Conservation (phyloP, 2,329 filamentous ascomycete species). For the Colletotrichum musae region DNA sequence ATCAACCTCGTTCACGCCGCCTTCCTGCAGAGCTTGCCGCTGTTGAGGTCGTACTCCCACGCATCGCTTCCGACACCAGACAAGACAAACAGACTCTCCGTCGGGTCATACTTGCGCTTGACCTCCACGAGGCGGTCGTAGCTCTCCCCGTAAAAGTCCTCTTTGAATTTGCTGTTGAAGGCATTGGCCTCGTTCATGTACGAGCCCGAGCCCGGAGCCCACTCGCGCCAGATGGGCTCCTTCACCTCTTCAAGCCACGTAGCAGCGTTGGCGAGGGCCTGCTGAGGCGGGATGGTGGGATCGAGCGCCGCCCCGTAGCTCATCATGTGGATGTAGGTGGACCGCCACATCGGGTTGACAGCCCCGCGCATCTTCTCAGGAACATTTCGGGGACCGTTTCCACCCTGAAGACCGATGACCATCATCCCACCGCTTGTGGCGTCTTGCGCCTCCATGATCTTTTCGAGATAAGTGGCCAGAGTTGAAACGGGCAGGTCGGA, state of each 20-base stretch:
- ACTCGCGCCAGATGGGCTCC: constrained; percentile 47
- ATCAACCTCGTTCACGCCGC: neutral
- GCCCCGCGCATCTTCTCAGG: constrained; percentile 43
- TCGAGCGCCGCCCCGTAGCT: constrained; percentile 27
- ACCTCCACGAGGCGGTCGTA: constrained; percentile 47
- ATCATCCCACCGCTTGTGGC: constrained; percentile 12
- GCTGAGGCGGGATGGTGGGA: constrained; percentile 38
- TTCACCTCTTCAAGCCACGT: constrained; percentile 46
- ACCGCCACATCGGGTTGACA: constrained; percentile 62
- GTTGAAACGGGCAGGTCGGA: constrained; percentile 15
- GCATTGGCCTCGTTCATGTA: constrained; percentile 52
- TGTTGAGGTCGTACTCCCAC: constrained; percentile 39
- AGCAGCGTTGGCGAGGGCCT: constrained; percentile 45
- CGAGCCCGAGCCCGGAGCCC: constrained; percentile 45
- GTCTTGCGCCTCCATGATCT: neutral
- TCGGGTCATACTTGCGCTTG: constrained; percentile 51
- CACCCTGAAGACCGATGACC: constrained; percentile 40
- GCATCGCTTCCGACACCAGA: constrained; percentile 48
- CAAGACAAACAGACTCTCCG: constrained; percentile 46
- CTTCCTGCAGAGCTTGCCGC: constrained; percentile 29
- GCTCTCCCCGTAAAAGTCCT: constrained; percentile 48
- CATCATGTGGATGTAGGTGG: constrained; percentile 54
- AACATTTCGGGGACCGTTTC: constrained; percentile 23
- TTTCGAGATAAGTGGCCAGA: constrained; percentile 32
- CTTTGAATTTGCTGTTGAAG: constrained; percentile 48